Percentiles rank a stretch among this genome's conserved stretches.
Conservation (phyloP, 2,329 filamentous ascomycete species). For the Ceratocystis destructans region DNA sequence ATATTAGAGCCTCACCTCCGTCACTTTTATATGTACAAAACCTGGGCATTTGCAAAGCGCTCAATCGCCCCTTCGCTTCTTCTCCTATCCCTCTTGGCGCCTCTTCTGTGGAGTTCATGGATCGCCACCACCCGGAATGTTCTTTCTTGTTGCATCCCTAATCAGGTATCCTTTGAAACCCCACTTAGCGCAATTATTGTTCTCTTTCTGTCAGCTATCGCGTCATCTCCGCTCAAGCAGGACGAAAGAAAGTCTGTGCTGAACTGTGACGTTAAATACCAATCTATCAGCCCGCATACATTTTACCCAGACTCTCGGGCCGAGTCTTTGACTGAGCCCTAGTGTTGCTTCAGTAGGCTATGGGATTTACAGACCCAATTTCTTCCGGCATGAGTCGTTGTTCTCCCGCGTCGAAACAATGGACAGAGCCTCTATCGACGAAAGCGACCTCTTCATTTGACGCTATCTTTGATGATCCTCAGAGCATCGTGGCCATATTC, state of each 20-base stretch:
- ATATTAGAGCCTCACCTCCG: neutral
- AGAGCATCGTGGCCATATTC: conserved; percentile 2
- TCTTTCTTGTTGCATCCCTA: neutral
- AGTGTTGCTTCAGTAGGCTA: neutral
- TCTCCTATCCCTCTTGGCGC: neutral
- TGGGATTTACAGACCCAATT: neutral
- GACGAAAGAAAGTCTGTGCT: neutral
- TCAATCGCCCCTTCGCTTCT: neutral
- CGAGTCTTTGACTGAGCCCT: neutral
- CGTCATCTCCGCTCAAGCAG: neutral
- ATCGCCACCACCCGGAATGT: neutral
- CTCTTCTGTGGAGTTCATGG: neutral
- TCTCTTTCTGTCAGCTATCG: neutral
- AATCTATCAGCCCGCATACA: neutral
- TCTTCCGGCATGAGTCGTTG: neutral
- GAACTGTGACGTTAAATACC: neutral
- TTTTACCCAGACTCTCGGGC: neutral
- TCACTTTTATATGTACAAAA: neutral
- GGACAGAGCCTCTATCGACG: neutral
- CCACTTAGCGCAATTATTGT: neutral
- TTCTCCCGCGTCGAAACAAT: neutral
- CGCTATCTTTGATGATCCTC: neutral
- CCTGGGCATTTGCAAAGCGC: neutral
- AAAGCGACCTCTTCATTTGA: neutral
- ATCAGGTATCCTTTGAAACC: neutral